These are phyloP conservation scores for Microbotryum saponariae DNA, from an alignment of 1,284 basidiomycete species.

Conservation along the genomic window DNA sequence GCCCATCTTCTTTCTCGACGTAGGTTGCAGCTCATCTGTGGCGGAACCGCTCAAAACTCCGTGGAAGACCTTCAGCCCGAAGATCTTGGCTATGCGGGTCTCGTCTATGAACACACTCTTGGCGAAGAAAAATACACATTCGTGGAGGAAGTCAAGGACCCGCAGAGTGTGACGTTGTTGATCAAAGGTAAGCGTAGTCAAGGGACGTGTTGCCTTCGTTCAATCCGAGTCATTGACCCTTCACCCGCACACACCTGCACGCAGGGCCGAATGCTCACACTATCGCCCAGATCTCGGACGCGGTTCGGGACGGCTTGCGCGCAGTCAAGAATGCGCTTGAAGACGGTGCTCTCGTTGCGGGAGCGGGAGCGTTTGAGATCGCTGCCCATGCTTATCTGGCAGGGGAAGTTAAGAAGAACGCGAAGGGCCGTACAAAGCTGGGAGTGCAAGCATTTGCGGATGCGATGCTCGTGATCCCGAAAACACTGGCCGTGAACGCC, in stretches of 20 bases:
- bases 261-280: constrained; percentile 87
- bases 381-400: constrained; percentile 77
- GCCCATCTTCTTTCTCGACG: constrained; percentile 14
- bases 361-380: constrained; percentile 95
- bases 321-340: constrained; percentile 96
- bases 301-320: constrained; percentile 88
- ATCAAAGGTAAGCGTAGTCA: constrained; percentile 64
- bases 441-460: constrained; percentile 97
- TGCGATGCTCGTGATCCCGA: constrained; percentile 87
- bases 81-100: constrained; percentile 89
- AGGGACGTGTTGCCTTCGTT: no score
- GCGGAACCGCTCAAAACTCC: constrained; percentile 93
- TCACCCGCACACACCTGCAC: background rate
- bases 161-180: constrained; percentile 92
- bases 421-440: constrained; percentile 95
- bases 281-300: constrained; percentile 93
- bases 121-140: constrained; percentile 99
- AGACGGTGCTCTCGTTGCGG: constrained; percentile 79
- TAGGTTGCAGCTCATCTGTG: constrained; percentile 85
- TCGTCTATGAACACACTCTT: constrained; percentile 98
- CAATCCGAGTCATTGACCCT: background rate
- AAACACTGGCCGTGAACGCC: constrained; percentile 92
- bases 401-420: constrained; percentile 65
- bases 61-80: constrained; percentile 91
- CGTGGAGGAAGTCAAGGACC: constrained; percentile 90